A percentile compares a stretch with the other conserved stretches of the same genome.
These are phyloP conservation scores for Solanum corneliomulleri DNA, from an alignment of 257 asterid species.

Conservation along the genomic window DNA sequence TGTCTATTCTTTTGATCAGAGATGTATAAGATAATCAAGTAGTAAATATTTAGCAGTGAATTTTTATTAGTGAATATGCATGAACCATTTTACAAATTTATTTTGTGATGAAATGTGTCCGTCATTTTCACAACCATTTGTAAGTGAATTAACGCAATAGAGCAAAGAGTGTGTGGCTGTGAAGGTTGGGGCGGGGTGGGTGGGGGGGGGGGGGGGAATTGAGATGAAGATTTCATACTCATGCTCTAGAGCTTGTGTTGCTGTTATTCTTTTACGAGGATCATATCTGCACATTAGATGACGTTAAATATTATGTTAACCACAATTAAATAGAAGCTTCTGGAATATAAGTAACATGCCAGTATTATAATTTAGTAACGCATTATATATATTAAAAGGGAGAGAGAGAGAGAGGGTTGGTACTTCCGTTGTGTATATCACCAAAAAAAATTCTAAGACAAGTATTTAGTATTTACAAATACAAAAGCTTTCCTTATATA, in stretches of 20 bases:
- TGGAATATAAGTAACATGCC: neutral
- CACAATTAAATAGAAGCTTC: neutral
- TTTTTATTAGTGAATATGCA: neutral
- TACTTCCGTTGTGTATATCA: neutral
- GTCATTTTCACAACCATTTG: neutral
- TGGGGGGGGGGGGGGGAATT: neutral
- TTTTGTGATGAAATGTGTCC: neutral
- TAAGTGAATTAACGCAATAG: neutral
- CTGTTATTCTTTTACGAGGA: conserved; percentile 84
- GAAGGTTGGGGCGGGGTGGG: neutral
- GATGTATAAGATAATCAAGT: neutral
- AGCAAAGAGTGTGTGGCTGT: neutral
- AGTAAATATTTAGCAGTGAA: neutral
- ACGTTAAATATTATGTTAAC: neutral
- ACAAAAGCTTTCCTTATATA: neutral
- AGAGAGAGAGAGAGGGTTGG: neutral
- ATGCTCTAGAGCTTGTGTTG: conserved; percentile 94
- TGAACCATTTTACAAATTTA: neutral
- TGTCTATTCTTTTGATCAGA: neutral
- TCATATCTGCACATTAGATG: conserved; percentile 67
- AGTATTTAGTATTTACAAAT: neutral
- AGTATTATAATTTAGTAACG: neutral
- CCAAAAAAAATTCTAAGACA: neutral
- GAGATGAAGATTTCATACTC: conserved; percentile 48
- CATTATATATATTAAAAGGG: neutral